A percentile compares a stretch with the other conserved stretches of the same genome.
These are phyloP conservation scores for Taphrina confusa DNA, from an alignment of 1,139 yeast genomes.

Conservation along the genomic window DNA sequence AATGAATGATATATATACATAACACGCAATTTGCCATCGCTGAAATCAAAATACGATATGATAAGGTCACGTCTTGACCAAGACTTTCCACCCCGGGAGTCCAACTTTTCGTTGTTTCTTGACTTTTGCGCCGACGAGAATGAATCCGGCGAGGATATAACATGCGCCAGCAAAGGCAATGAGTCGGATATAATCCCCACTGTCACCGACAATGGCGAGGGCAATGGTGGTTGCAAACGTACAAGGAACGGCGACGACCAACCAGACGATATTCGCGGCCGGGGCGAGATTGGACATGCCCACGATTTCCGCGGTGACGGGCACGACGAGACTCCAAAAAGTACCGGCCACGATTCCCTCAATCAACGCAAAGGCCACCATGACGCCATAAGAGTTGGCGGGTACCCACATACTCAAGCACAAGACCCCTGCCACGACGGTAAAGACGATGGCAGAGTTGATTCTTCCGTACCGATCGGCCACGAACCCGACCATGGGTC, in stretches of 20 bases:
- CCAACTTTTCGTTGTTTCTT: not conserved
- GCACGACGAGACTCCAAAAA: slow-evolving; percentile 47
- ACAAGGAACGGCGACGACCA: slow-evolving; percentile 52
- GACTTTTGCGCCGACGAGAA: slow-evolving; percentile 12
- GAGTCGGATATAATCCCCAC: slow-evolving; percentile 18
- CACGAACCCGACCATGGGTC: slow-evolving; percentile 62
- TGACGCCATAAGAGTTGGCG: slow-evolving; percentile 56
- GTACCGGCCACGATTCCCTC: slow-evolving; percentile 59
- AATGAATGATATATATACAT: not conserved
- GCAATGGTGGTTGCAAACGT: slow-evolving; percentile 50
- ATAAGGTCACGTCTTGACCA: not conserved
- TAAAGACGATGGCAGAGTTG: slow-evolving; percentile 52
- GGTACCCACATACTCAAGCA: slow-evolving; percentile 66
- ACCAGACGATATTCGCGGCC: slow-evolving; percentile 62
- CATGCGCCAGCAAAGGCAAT: slow-evolving; percentile 27
- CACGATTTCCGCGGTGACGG: slow-evolving; percentile 55
- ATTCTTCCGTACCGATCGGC: slow-evolving; percentile 64
- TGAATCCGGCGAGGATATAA: slow-evolving; percentile 12
- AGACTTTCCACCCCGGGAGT: not conserved
- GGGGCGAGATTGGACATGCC: slow-evolving; percentile 55
- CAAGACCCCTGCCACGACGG: slow-evolving; percentile 44
- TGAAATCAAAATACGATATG: too few species aligned
- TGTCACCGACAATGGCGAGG: slow-evolving; percentile 35
- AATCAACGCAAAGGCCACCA: slow-evolving; percentile 53
- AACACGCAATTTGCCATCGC: too few species aligned